Conservation (phyloP, 2,329 filamentous ascomycete species). For the Fusarium avenaceum region DNA sequence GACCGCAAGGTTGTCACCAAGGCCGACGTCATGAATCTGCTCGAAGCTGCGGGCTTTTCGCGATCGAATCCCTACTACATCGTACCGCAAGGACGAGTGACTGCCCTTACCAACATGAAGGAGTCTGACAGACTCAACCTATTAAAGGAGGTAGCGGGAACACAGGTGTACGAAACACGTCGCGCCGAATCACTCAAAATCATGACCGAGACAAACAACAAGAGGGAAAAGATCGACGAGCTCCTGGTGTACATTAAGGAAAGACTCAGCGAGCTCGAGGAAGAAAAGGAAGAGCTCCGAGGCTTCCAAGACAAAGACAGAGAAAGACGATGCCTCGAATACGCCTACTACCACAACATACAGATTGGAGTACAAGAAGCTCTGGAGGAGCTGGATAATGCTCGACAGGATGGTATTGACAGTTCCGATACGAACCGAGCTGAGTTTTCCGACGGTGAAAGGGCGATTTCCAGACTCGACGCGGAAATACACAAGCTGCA, state of each 20-base stretch:
- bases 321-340: constrained; percentile 91
- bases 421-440: constrained; percentile 85
- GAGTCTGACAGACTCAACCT: constrained; percentile 90
- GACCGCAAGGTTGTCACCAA: constrained; percentile 98
- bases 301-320: constrained; percentile 96
- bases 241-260: constrained; percentile 92
- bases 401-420: constrained; percentile 84
- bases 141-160: constrained; percentile 97
- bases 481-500: constrained; percentile 82
- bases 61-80: constrained; percentile 99
- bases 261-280: constrained; percentile 88
- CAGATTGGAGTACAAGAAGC: constrained; percentile 82
- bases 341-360: constrained; percentile 92
- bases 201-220: constrained; percentile 96
- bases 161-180: constrained; percentile 94
- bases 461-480: constrained; percentile 81
- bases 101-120: constrained; percentile 98
- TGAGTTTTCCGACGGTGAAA: constrained; percentile 82
- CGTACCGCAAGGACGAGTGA: constrained; percentile 96
- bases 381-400: constrained; percentile 85
- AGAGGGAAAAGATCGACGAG: constrained; percentile 94
- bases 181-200: constrained; percentile 94
- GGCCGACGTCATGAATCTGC: constrained; percentile 91
- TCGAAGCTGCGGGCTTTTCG: constrained; percentile 97
- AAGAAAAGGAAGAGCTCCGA: constrained; percentile 95